phyloP scores from a whole-genome alignment of 2,329 filamentous ascomycete species.

The Anthostomella pinea region DNA sequence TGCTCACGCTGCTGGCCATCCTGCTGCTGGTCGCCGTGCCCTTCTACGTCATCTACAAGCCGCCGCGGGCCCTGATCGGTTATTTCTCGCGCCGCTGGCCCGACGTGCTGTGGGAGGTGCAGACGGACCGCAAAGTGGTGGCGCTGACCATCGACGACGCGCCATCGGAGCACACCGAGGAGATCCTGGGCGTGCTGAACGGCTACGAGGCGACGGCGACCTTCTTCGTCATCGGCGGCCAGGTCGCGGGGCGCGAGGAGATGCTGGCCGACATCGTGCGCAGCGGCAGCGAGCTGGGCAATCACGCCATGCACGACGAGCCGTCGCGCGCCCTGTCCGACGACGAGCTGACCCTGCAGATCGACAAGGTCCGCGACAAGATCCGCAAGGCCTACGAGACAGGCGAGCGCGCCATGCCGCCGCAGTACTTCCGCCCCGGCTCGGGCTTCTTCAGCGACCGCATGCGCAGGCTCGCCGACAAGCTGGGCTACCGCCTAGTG shows the following conservation, averaged over 20 bases:
- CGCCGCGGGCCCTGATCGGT: conserved; percentile 66
- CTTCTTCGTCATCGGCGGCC: conserved; percentile 84
- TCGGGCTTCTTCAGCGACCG: conserved; percentile 75
- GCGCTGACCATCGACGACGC: conserved; percentile 87
- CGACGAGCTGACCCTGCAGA: conserved; percentile 59
- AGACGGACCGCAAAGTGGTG: conserved; percentile 59
- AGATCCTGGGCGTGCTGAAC: conserved; percentile 67
- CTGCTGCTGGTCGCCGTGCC: conserved; percentile 36
- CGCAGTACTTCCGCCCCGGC: conserved; percentile 75
- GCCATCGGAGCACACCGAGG: conserved; percentile 67
- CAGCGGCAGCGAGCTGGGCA: conserved; percentile 70
- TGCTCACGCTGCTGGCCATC: conserved; percentile 41
- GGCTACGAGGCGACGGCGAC: conserved; percentile 70
- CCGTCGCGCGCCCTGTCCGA: conserved; percentile 62
- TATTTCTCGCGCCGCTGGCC: conserved; percentile 72
- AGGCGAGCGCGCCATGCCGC: conserved; percentile 37
- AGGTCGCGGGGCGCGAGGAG: conserved; percentile 58
- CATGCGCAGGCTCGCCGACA: conserved; percentile 61
- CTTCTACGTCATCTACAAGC: conserved; percentile 77
- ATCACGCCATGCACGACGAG: conserved; percentile 89
- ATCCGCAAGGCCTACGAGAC: conserved; percentile 34
- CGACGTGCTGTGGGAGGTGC: conserved; percentile 73
- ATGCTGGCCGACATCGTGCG: conserved; percentile 57
- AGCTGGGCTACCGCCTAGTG: conserved; percentile 68
- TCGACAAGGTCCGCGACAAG: conserved; percentile 54